Evolutionary conservation across 768 basidiomycete genomes (phyloP).

Genomic region (Russula abietina): DNA sequence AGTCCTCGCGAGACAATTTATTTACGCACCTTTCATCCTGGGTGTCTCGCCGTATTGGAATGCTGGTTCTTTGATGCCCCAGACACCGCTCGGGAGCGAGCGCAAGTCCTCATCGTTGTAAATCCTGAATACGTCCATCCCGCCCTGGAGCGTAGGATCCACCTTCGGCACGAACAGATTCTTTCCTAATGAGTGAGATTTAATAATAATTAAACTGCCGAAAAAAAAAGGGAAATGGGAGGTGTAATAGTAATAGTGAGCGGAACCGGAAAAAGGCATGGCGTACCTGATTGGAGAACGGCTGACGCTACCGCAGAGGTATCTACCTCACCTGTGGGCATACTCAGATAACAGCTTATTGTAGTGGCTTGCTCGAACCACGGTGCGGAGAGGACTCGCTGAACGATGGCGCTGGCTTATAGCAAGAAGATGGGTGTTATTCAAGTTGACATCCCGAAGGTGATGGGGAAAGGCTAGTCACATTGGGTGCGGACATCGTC

Average conservation of each 20-base stretch:
- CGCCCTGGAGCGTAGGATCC: conserved; percentile 34
- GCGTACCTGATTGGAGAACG: conserved; percentile 52
- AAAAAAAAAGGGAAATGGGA: neutral
- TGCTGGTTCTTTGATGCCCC: conserved; percentile 73
- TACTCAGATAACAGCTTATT: conserved; percentile 74
- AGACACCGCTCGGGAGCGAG: conserved; percentile 52
- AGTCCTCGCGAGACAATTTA: too few relatives aligned
- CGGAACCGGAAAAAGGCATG: neutral
- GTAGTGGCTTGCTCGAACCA: conserved; percentile 44
- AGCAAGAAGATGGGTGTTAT: neutral
- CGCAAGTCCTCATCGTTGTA: conserved; percentile 53
- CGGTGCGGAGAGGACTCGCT: conserved; percentile 44
- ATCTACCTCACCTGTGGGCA: conserved; percentile 66
- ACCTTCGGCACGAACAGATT: conserved; percentile 67
- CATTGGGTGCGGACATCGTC: conserved; percentile 55
- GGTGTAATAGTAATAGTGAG: neutral
- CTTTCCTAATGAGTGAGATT: conserved; percentile 42
- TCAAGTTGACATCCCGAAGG: conserved; percentile 3
- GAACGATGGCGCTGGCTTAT: conserved; percentile 44
- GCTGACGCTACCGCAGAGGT: conserved; percentile 47
- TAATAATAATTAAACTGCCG: neutral
- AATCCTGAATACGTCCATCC: conserved; percentile 64
- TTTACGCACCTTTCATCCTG: conserved; percentile 54
- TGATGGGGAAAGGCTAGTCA: conserved; percentile 27
- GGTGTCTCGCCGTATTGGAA: conserved; percentile 37